These are phyloP conservation scores for Ophiostoma triangulosporum DNA, from an alignment of 2,329 filamentous ascomycete species.

Conservation along the genomic window DNA sequence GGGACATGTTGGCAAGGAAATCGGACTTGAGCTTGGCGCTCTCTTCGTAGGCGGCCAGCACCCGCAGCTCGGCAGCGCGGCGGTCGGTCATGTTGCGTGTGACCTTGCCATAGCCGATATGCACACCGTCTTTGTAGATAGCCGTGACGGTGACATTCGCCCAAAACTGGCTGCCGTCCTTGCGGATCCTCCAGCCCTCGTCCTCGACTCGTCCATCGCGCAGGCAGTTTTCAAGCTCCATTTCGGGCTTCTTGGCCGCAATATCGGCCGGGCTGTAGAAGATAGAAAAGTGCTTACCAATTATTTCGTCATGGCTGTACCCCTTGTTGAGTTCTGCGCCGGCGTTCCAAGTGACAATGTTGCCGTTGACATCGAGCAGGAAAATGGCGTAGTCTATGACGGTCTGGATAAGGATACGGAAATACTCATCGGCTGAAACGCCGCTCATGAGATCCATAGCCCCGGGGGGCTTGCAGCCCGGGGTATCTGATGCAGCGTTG, in stretches of 20 bases:
- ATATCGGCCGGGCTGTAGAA: slow-evolving; percentile 42
- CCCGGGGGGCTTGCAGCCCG: background rate
- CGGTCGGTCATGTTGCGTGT: slow-evolving; percentile 44
- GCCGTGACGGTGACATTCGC: slow-evolving; percentile 47
- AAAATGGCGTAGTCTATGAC: slow-evolving; percentile 52
- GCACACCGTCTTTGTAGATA: slow-evolving; percentile 35
- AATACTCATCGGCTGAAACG: slow-evolving; percentile 28
- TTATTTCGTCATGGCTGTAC: slow-evolving; percentile 38
- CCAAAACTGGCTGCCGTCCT: slow-evolving; percentile 46
- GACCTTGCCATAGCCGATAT: slow-evolving; percentile 45
- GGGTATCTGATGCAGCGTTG: background rate
- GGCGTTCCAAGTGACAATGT: slow-evolving; percentile 43
- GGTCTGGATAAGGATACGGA: slow-evolving; percentile 47
- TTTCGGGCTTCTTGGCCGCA: slow-evolving; percentile 32
- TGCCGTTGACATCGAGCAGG: slow-evolving; percentile 41
- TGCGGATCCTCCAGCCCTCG: slow-evolving; percentile 45
- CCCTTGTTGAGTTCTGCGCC: slow-evolving; percentile 43
- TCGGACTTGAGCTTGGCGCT: slow-evolving; percentile 49
- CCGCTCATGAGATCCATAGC: background rate
- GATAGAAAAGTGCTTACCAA: slow-evolving; percentile 43
- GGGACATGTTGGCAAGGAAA: slow-evolving; percentile 50
- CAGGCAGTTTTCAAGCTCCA: slow-evolving; percentile 37
- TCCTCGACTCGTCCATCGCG: slow-evolving; percentile 43
- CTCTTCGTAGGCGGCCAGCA: slow-evolving; percentile 46
- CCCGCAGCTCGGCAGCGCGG: slow-evolving; percentile 37